phyloP scores from a whole-genome alignment of 2,329 filamentous ascomycete species.

The Drechmeria coniospora region DNA sequence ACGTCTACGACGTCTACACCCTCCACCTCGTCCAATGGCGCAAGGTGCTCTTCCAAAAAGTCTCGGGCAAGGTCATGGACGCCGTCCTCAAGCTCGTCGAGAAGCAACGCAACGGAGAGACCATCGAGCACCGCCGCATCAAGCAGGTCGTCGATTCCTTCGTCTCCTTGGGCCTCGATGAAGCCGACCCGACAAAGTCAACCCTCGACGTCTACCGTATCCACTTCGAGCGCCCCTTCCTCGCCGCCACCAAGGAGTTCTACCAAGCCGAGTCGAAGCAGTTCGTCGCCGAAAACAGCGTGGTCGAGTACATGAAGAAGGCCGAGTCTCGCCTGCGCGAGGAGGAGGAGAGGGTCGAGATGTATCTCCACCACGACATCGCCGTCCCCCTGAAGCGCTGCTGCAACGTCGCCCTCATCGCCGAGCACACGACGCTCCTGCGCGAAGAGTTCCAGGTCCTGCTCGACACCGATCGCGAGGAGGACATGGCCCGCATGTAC shows the following conservation, averaged over 20 bases:
- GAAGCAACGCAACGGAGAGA: slow-evolving; percentile 94
- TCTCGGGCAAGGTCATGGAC: slow-evolving; percentile 82
- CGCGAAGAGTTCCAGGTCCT: slow-evolving; percentile 92
- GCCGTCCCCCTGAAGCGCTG: slow-evolving; percentile 68
- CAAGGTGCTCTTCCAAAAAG: slow-evolving; percentile 70
- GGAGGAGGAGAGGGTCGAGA: slow-evolving; percentile 82
- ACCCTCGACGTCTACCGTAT: slow-evolving; percentile 88
- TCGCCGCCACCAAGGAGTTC: slow-evolving; percentile 68
- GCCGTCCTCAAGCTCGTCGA: slow-evolving; percentile 90
- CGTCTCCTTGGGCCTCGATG: slow-evolving; percentile 85
- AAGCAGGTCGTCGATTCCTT: slow-evolving; percentile 96
- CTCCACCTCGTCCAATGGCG: slow-evolving; percentile 94
- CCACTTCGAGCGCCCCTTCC: slow-evolving; percentile 87
- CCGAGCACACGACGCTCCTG: slow-evolving; percentile 70
- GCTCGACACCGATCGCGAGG: slow-evolving; percentile 84
- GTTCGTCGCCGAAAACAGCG: slow-evolving; percentile 90
- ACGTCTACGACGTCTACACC: slow-evolving; percentile 96
- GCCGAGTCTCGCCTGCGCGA: slow-evolving; percentile 78
- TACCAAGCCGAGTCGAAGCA: slow-evolving; percentile 86
- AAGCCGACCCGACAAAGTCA: slow-evolving; percentile 81
- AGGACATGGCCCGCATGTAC: slow-evolving; percentile 95
- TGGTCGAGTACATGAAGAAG: slow-evolving; percentile 99
- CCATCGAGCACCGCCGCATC: slow-evolving; percentile 92
- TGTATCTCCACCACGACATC: slow-evolving; percentile 88
- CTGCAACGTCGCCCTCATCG: slow-evolving; percentile 80